Percentiles rank a stretch among this genome's conserved stretches.
Conservation (phyloP, 768 basidiomycete genomes). For the Boletus vermiculosoides region DNA sequence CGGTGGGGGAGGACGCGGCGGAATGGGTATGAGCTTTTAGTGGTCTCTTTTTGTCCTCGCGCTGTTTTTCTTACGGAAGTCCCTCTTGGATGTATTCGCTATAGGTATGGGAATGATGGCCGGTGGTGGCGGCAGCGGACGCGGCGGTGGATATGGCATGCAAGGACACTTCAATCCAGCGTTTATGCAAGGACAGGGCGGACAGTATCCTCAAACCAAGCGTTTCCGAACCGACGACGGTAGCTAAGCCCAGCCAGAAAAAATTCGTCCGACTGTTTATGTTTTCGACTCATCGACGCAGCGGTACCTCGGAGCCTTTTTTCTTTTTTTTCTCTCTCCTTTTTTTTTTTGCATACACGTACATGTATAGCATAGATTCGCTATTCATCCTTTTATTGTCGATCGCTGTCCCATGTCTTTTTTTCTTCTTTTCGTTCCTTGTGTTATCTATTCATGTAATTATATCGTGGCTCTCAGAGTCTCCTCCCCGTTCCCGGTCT, state of each 20-base stretch:
- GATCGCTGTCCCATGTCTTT: constrained; percentile 8
- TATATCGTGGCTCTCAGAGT: not conserved
- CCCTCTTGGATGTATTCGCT: constrained; percentile 30
- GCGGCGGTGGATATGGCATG: constrained; percentile 47
- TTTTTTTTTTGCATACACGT: not conserved
- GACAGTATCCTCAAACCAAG: constrained; percentile 47
- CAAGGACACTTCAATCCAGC: constrained; percentile 75
- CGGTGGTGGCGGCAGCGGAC: constrained; percentile 33
- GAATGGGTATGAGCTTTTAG: constrained; percentile 53
- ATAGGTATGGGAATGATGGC: constrained; percentile 56
- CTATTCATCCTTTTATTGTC: not conserved
- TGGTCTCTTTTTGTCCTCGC: constrained; percentile 15
- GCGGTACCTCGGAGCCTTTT: not conserved
- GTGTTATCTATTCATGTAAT: constrained; percentile 34
- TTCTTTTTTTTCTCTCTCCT: not conserved
- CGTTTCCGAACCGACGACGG: constrained; percentile 56
- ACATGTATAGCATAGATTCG: not conserved
- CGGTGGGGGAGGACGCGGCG: constrained; percentile 36
- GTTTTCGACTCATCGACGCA: not conserved
- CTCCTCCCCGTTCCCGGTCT: not conserved
- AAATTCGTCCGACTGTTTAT: no score
- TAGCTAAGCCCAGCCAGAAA: constrained; percentile 24
- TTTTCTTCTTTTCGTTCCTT: not conserved
- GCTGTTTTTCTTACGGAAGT: constrained; percentile 33
- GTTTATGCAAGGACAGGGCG: constrained; percentile 55